These are phyloP conservation scores for Aspergillus spinulosporus DNA, from an alignment of 2,329 filamentous ascomycete species.

Conservation along the genomic window DNA sequence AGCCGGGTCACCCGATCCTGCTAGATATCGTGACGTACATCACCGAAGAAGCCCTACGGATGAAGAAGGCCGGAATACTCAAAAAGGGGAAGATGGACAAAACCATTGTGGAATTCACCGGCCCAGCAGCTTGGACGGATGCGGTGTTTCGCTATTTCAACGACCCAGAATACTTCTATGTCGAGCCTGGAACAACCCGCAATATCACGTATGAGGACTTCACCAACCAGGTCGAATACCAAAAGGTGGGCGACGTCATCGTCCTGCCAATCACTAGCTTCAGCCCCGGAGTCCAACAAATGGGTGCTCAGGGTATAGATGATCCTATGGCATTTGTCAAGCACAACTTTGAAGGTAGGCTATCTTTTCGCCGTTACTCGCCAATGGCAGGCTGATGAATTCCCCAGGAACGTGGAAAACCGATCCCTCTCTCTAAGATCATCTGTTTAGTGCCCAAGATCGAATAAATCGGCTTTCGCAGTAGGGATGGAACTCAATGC, in stretches of 20 bases:
- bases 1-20: conserved; percentile 89
- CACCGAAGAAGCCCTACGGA: conserved; percentile 74
- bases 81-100: conserved; percentile 63
- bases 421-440: conserved; percentile 32
- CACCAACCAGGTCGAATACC: conserved; percentile 77
- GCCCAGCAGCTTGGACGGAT: conserved; percentile 93
- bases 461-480: not conserved
- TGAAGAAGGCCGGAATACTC: conserved; percentile 68
- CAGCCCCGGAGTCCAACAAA: conserved; percentile 89
- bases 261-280: conserved; percentile 96
- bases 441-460: not conserved
- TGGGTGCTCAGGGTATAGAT: conserved; percentile 84
- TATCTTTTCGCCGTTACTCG: not conserved
- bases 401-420: conserved; percentile 40
- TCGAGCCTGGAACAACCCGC: conserved; percentile 62
- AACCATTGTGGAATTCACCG: conserved; percentile 89
- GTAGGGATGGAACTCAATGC: not conserved
- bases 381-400: conserved; percentile 15
- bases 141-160: conserved; percentile 91
- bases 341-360: conserved; percentile 86
- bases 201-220: conserved; percentile 86
- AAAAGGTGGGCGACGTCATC: conserved; percentile 89
- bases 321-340: conserved; percentile 97
- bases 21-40: conserved; percentile 84
- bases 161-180: conserved; percentile 82